Evolutionary conservation across 2,329 filamentous ascomycete species (phyloP), one percentile per base, ranked within the genome.

Genomic region (Beauveria scarabaeidicola): DNA sequence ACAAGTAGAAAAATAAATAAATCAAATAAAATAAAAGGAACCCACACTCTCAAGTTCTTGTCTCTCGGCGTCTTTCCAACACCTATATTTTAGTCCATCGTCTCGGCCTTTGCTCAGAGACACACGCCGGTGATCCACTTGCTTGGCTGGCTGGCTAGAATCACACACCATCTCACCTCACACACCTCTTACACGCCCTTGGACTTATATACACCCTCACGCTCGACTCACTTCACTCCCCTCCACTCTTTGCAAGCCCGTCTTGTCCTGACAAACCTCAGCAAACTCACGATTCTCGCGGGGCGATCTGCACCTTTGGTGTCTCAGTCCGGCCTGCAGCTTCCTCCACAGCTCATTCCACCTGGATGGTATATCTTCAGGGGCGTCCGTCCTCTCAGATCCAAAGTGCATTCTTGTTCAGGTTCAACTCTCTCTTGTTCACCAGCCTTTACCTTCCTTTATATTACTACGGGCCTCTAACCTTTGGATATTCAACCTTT

Each of bases 351-450:
- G 63, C 65, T 66, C 73, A 74, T 74, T 75, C 71, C 72, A 69
- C 64, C 66, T 69, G 67, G 63, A 65, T 66, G 65, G 65, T 76
- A 75, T 75, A 76, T 74, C 72, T 76, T 75, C 67, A 71, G 66
- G 66, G 67, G 66, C 65, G 67, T 70, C 71, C 72, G 66, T 72
- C 72, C 63, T 68, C 64, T 65, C 65, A 61, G 66, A 63, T 44
- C 38, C 44, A 58, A 59, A 61, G 19, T 47, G 40, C 41, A 52
- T 58, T 55, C 48, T 58, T 51, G 51, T 23, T 38, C 60, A 59
- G 55, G 50, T 58, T 43, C 56, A 25, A 55, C 61, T 52, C 46
- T 54, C 48, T 53, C 52, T 54, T 38, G n/a, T 46, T 55, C 36
- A 60, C 36, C 40, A n/a, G 21, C 48, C 51, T 44, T 55, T 40